phyloP scores from a whole-genome alignment of 148 eudicot genomes.

The Amaranthus hypochondriacus region DNA sequence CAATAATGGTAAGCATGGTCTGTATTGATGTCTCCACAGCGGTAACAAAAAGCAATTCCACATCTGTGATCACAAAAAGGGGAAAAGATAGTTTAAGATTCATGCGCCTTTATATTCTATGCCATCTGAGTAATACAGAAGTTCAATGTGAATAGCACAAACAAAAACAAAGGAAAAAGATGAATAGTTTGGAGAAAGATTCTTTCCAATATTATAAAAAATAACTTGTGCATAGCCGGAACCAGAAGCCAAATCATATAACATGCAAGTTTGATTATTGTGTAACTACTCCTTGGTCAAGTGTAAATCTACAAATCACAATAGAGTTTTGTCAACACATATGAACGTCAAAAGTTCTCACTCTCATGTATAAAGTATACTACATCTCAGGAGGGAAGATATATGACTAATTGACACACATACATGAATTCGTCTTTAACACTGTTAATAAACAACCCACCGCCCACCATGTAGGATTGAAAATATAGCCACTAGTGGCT shows the following conservation, averaged over 20 bases:
- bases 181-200: background rate
- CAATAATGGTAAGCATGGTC: conserved; percentile 30
- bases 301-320: background rate
- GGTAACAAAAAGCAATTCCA: conserved; percentile 57
- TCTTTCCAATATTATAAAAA: background rate
- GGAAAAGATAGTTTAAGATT: conserved; percentile 2
- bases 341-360: background rate
- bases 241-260: background rate
- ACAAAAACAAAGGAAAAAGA: background rate
- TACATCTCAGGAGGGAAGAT: background rate
- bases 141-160: background rate
- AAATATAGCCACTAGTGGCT: background rate
- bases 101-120: background rate
- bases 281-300: background rate
- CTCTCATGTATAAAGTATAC: background rate
- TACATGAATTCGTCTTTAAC: background rate
- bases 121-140: background rate
- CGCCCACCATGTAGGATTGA: background rate
- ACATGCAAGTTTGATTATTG: background rate
- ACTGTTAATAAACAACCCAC: background rate
- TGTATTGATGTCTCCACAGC: conserved; percentile 36
- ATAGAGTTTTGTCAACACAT: background rate
- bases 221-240: background rate
- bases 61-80: conserved; percentile 35
- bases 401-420: background rate